Percentiles rank a stretch among this genome's conserved stretches.
Evolutionary conservation across 139 green algal species (phyloP).

Genomic region (Closterium sp.): DNA sequence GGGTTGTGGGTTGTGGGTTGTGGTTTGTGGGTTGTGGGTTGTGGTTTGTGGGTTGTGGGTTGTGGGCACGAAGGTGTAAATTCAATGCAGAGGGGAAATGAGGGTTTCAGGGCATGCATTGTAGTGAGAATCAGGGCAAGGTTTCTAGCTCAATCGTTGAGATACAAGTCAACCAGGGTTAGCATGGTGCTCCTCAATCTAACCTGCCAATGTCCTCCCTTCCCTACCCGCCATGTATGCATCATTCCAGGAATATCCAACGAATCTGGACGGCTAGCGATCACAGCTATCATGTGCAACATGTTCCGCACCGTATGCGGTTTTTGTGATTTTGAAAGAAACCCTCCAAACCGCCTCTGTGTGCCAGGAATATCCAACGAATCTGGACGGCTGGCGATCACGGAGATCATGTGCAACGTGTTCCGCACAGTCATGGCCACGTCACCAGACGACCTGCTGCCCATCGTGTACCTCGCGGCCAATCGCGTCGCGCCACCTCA

Average conservation of each 20-base stretch:
- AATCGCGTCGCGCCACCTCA: conserved; percentile 88
- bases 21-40: no score
- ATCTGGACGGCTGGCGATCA: conserved; percentile 59
- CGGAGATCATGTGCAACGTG: conserved; percentile 66
- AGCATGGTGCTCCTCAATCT: no score
- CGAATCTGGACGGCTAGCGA: conserved; percentile 48
- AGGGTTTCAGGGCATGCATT: no score
- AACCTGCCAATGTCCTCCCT: no score
- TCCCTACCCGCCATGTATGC: no score
- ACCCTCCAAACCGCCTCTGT: no score
- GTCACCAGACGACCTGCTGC: conserved; percentile 79
- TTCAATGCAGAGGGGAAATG: no score
- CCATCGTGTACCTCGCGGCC: conserved; percentile 85
- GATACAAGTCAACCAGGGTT: no score
- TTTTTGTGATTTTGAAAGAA: no score
- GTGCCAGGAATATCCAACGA: conserved; percentile 24
- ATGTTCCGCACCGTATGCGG: conserved; percentile 80
- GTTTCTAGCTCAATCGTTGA: neutral
- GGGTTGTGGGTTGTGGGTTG: no score
- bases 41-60: neutral
- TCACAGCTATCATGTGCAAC: conserved; percentile 70
- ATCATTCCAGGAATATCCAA: conserved; percentile 12
- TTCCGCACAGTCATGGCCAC: conserved; percentile 79
- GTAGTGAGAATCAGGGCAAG: no score
- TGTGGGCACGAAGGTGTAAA: no score